Evolutionary conservation across 345 rosid species (phyloP), one percentile per base, ranked within the genome.

Genomic region (Mallotus nudiflorus): DNA sequence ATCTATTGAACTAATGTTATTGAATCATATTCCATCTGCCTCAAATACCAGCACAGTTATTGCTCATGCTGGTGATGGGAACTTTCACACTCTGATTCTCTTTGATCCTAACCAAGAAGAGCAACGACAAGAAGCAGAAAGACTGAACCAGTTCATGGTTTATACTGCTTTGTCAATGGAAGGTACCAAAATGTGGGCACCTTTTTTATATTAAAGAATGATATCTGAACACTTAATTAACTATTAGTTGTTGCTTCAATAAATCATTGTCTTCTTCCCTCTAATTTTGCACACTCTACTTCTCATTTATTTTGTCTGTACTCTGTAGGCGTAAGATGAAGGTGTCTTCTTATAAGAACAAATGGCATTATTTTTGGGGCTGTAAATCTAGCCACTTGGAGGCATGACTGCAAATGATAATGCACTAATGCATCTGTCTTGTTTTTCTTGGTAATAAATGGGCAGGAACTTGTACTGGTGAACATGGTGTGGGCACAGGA

Each of bases 51-150:
- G 97, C 76, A 65, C 95, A 0, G 89, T 94, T 55, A 70, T 94
- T 84, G 96, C 97, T 31, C 98, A 91, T 80, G 98, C 97, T 13
- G 97, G 97, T 65, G 98, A 94, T 80, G 96, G 97, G 48, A 94
- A 91, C 79, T 88, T 94, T 67, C 98, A 94, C 82, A 83, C 89
- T 1, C 75, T 87, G 52, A 80, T 94, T 61, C 81, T 94, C 71
- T 94, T 94, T 74, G 89, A 94, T 75, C 96, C 95, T 35, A 70
- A 48, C 74, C 65, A 72, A 29, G 93, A 94, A 75, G 89, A 86
- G 29, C 91, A 91, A 6, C 77, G 79, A 62, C 80, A 4, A 69
- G 96, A 91, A 65, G 96, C 98, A 37, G 91, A 91, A 79, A 81
- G 95, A 81, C 72, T 91, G 61, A 89, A 88, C 80, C 79, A 85